Conservation (phyloP, 1,284 basidiomycete species). For the Pisolithus thermaeus region DNA sequence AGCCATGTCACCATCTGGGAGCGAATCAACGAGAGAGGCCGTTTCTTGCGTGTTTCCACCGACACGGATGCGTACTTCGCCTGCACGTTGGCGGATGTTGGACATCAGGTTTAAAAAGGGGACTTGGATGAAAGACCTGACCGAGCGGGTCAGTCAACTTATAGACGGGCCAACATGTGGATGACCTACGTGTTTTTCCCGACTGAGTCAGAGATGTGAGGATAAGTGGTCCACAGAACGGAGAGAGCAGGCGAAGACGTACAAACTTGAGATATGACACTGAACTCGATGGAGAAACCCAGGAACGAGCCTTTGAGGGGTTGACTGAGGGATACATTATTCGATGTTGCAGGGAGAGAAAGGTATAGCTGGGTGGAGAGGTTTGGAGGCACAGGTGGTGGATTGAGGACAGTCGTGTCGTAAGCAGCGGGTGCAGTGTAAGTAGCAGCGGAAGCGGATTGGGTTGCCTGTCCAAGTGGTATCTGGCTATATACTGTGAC, state of each 20-base stretch:
- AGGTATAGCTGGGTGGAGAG: constrained; percentile 21
- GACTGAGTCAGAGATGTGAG: constrained; percentile 19
- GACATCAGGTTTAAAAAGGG: constrained; percentile 57
- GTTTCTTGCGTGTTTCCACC: constrained; percentile 58
- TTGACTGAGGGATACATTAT: constrained; percentile 28
- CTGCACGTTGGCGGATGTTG: constrained; percentile 41
- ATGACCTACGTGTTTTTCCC: constrained; percentile 27
- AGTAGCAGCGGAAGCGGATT: constrained; percentile 4
- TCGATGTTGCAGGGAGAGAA: constrained; percentile 10
- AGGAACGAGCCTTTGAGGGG: constrained; percentile 43
- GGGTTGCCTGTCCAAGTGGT: constrained; percentile 8
- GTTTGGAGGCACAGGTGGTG: constrained; percentile 14
- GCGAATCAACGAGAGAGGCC: constrained; percentile 35
- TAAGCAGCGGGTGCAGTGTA: constrained; percentile 15
- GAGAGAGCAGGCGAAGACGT: constrained; percentile 10
- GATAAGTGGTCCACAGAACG: not conserved
- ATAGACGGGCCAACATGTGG: not conserved
- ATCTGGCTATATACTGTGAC: constrained; percentile 15
- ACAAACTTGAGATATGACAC: constrained; percentile 41
- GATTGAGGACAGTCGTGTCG: constrained; percentile 12
- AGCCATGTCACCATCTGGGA: constrained; percentile 32
- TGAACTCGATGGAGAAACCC: constrained; percentile 51
- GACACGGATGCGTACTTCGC: constrained; percentile 44
- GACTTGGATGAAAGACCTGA: constrained; percentile 32
- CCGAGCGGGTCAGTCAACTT: not conserved